Percentiles rank a stretch among this genome's conserved stretches.
Evolutionary conservation across 2,329 filamentous ascomycete species (phyloP).

Genomic region (Ascocoryne sarcoides): DNA sequence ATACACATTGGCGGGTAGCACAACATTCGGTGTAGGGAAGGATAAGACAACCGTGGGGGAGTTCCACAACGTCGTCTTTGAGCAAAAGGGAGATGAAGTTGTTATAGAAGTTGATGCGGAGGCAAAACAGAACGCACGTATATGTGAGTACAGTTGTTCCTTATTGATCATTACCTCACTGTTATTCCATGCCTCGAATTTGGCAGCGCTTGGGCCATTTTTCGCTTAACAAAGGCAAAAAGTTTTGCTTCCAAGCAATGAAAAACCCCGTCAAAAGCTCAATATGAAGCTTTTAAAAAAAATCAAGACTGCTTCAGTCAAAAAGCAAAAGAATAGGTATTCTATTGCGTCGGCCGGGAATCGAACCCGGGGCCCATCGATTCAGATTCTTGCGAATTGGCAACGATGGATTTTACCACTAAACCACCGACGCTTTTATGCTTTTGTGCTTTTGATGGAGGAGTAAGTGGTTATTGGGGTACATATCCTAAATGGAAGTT

Average conservation of each 20-base stretch:
- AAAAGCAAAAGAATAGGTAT: constrained; percentile 6
- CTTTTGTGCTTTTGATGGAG: no score
- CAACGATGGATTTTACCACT: constrained; percentile 26
- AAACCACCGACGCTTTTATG: constrained; percentile 24
- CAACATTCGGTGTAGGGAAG: constrained; percentile 48
- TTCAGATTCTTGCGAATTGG: constrained; percentile 12
- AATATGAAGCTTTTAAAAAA: no score
- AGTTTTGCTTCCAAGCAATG: no score
- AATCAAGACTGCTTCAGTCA: no score
- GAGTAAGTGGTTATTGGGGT: no score
- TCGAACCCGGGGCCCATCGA: constrained; percentile 28
- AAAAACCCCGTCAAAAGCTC: no score
- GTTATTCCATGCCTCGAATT: no score
- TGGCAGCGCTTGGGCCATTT: no score
- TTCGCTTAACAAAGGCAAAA: no score
- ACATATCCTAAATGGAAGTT: no score
- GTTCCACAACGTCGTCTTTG: constrained; percentile 87
- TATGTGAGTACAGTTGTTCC: constrained; percentile 28
- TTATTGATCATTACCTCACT: no score
- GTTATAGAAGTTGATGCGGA: constrained; percentile 59
- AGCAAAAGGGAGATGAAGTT: constrained; percentile 67
- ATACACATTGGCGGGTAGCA: constrained; percentile 71
- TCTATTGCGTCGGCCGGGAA: constrained; percentile 23
- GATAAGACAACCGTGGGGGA: constrained; percentile 48
- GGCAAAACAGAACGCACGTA: constrained; percentile 44